Evolutionary conservation across 306 rosid species (phyloP), one percentile per base, ranked within the genome.

Genomic region (Biancaea sappan): DNA sequence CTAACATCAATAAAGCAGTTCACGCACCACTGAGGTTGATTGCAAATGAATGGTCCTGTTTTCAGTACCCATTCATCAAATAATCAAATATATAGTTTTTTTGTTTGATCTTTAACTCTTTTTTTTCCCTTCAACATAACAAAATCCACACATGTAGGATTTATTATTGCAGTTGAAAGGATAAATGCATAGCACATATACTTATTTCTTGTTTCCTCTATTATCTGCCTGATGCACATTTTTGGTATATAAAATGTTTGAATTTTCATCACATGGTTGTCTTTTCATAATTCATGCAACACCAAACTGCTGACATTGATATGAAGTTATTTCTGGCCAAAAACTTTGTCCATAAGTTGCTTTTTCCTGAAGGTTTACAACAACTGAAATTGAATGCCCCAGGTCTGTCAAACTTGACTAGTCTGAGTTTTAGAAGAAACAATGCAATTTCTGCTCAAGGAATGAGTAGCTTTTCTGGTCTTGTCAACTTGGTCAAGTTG

Each of bases 381-480:
- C 50, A 72, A 83, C 64, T 58, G 43, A 46, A 41, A 61, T 71
- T 63, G 32, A 59, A 77, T 84, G 46, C 79, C 75, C 34, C 91
- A 94, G 98, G 95, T 82, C 84, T 94, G 69, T 82, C 90, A 15
- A 86, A 83, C 84, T 88, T 94, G 91, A 87, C 88, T 58, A 88
- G 82, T 82, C 79, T 94, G 82, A 94, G 96, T 86, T 87, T 94
- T 82, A 85, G 86, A 88, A 86, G 92, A 87, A 94, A 91, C 86
- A 81, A 71, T 79, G 85, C 82, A 75, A 90, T 94, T 68, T 88
- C 98, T 69, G 85, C 96, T 73, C 81, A 87, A 77, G 97, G 98
- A 69, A 91, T 94, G 94, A 85, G 80, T 67, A 78, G 78, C 72
- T 81, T 94, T 65, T 77, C 91, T 62, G 70, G 86, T 74, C 85